Base-by-base conservation (phyloP, 768 basidiomycete genomes). In the Floccularia luteovirens region DNA sequence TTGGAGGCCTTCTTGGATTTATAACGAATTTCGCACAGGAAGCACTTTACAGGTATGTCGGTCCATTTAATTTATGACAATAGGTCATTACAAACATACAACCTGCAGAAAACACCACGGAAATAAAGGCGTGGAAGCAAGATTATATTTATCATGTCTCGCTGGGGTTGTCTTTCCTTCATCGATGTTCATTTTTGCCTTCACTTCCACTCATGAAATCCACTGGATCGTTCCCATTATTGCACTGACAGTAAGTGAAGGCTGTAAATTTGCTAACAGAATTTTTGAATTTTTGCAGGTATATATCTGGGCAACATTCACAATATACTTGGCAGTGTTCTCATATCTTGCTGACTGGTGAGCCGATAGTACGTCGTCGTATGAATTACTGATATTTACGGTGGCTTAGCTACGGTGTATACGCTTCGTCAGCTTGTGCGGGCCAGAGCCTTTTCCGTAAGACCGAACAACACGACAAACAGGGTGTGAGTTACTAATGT, bases 111-210 rank as follows among this genome's bases (percentile, higher is more conserved):
- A 53, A 47, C 38, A 59, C 45, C 44, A 54, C 16, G 34, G 43
- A 3, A 50, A 43, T 30, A 51, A 54, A 34, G 59, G 58, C 11
- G 55, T 58, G 2, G 78, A 82, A 55, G 78, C 79, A 2, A 67
- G 79, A 14, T 54, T 81, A 23, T 75, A 68, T 43, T 49, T 63
- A 13, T 66, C 75, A 11, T 74, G 73, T 39, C 50, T 60, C 4
- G 74, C 74, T 0, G 69, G 64, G 0, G 31, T 75, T 31, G 43
- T 72, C 11, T 67, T 77, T 35, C 77, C 79, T 1, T 47, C 52
- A 1, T 70, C 70, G n/a, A 77, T 79, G 65, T 73, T 82, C 58
- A 71, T 82, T 38, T 85, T 77, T 45, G 79, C 78, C 0, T 85
- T 79, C 77, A 76, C 75, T 3, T 68, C 75, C 5, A 70, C 57